Evolutionary conservation across 768 basidiomycete species (phyloP).

Genomic region (Naematelia encephala): DNA sequence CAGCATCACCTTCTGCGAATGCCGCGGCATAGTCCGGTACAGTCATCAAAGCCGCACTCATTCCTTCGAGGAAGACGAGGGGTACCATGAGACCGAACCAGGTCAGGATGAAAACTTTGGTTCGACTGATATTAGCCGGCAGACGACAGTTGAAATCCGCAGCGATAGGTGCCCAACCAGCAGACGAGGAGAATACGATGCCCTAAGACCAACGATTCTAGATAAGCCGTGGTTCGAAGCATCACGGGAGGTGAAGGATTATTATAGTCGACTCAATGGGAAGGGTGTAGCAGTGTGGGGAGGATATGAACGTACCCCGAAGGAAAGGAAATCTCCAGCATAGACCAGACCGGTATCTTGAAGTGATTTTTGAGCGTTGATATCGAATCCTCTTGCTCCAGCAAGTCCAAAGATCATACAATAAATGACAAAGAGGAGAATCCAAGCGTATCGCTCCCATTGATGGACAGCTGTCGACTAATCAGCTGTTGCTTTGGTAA

Average conservation of each 20-base stretch:
- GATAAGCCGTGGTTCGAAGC: too few species aligned
- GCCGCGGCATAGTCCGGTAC: slow-evolving; percentile 55
- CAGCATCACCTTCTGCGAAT: slow-evolving; percentile 53
- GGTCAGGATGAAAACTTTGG: slow-evolving; percentile 56
- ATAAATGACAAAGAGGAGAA: slow-evolving; percentile 55
- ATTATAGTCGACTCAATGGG: too few species aligned
- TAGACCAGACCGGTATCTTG: slow-evolving; percentile 56
- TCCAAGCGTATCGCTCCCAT: slow-evolving; percentile 60
- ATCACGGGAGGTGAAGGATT: too few species aligned
- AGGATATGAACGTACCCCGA: slow-evolving; percentile 52
- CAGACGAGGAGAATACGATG: slow-evolving; percentile 57
- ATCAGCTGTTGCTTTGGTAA: slow-evolving; percentile 45
- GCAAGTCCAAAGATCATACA: slow-evolving; percentile 59
- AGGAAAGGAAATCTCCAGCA: slow-evolving; percentile 57
- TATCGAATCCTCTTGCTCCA: slow-evolving; percentile 55
- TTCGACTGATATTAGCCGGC: slow-evolving; percentile 54
- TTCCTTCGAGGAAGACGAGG: slow-evolving; percentile 31
- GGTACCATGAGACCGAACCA: slow-evolving; percentile 59
- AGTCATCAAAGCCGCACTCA: slow-evolving; percentile 55
- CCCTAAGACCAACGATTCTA: too few species aligned
- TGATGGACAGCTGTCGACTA: slow-evolving; percentile 47
- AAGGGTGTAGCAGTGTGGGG: too few species aligned
- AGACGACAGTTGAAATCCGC: slow-evolving; percentile 60
- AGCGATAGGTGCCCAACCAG: slow-evolving; percentile 59
- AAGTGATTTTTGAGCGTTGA: slow-evolving; percentile 53